Evolutionary conservation across 805 yeast genomes (phyloP).

Genomic region (Yamadazyma insecticola): DNA sequence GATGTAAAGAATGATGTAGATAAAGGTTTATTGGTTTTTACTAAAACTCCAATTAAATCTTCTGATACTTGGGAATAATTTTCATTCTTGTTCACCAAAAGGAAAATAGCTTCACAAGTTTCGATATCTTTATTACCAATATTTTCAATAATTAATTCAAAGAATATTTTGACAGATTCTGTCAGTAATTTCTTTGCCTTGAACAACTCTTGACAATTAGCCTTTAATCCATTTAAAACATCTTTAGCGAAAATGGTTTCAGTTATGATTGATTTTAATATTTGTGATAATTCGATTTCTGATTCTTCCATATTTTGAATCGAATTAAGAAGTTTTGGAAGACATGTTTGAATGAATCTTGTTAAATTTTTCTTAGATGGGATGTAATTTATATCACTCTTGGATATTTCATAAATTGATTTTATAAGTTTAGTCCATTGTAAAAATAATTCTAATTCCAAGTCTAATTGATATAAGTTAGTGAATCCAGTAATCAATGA

Average conservation of each 20-base stretch:
- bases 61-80: slow-evolving; percentile 38
- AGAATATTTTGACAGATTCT: slow-evolving; percentile 16
- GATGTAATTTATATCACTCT: slow-evolving; percentile 16
- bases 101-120: slow-evolving; percentile 46
- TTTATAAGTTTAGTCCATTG: slow-evolving; percentile 23
- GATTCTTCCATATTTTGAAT: slow-evolving; percentile 8
- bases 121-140: slow-evolving; percentile 29
- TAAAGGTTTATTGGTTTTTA: slow-evolving; percentile 47
- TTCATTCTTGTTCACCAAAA: slow-evolving; percentile 26
- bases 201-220: slow-evolving; percentile 26
- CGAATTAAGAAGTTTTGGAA: slow-evolving; percentile 8
- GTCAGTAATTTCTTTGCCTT: slow-evolving; percentile 12
- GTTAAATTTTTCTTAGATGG: slow-evolving; percentile 26
- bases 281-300: slow-evolving; percentile 2
- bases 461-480: slow-evolving; percentile 4
- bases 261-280: slow-evolving; percentile 2
- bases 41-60: slow-evolving; percentile 42
- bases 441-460: slow-evolving; percentile 3
- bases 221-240: slow-evolving; percentile 14
- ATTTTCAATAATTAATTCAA: slow-evolving; percentile 21
- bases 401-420: slow-evolving; percentile 20
- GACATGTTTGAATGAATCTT: slow-evolving; percentile 21
- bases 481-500: slow-evolving; percentile 20
- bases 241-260: slow-evolving; percentile 14
- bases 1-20: slow-evolving; percentile 47